Evolutionary conservation across 176 grass and related monocot species (phyloP).

Genomic region (Oryza rufipogon): DNA sequence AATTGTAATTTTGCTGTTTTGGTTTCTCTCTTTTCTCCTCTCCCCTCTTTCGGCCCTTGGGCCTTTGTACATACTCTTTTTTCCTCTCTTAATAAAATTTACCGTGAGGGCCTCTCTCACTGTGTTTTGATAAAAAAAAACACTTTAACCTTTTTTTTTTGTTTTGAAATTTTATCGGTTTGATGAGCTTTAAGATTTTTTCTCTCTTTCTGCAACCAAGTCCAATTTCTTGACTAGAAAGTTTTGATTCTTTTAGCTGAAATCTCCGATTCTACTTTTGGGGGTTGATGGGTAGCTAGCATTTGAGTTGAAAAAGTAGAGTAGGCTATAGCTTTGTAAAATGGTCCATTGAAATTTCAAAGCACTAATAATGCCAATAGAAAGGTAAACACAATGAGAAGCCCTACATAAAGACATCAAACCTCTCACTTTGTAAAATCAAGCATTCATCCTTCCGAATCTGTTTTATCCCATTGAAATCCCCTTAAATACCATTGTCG

Average conservation of each 20-base stretch:
- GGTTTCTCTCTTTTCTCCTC: too few species aligned
- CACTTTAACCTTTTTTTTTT: not conserved
- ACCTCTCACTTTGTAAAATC: not conserved
- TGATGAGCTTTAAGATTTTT: not conserved
- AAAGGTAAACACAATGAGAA: not conserved
- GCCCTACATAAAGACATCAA: not conserved
- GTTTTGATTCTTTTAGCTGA: not conserved
- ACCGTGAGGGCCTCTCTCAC: too few species aligned
- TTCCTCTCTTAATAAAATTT: too few species aligned
- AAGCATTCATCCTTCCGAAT: not conserved
- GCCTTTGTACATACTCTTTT: too few species aligned
- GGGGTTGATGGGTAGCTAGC: not conserved
- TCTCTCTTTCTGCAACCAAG: not conserved
- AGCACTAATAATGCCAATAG: not conserved
- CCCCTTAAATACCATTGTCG: not conserved
- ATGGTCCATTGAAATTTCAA: not conserved
- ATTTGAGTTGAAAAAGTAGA: not conserved
- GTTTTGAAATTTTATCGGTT: not conserved
- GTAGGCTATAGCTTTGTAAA: not conserved
- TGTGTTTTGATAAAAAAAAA: too few species aligned
- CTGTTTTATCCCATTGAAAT: not conserved
- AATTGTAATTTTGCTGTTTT: too few species aligned
- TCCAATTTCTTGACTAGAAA: not conserved
- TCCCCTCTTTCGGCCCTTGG: too few species aligned
- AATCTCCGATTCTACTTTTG: not conserved